These are phyloP conservation scores for Papiliotrema laurentii DNA, from an alignment of 1,284 basidiomycete genomes.

Conservation along the genomic window DNA sequence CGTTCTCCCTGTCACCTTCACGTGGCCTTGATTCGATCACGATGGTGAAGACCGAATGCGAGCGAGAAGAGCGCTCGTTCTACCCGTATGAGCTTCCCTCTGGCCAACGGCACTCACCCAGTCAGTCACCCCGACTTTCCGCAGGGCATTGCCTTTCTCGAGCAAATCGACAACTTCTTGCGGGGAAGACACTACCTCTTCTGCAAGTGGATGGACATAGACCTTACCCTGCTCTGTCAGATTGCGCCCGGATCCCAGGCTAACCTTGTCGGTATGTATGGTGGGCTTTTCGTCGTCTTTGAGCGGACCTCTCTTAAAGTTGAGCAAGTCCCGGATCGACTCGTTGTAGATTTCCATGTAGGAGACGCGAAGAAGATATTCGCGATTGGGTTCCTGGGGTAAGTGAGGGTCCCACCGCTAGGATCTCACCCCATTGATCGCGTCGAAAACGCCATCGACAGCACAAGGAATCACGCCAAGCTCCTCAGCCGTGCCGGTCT, in stretches of 20 bases:
- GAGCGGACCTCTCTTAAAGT: constrained; percentile 35
- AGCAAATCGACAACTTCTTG: constrained; percentile 52
- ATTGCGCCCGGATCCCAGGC: constrained; percentile 5
- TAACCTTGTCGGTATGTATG: constrained; percentile 44
- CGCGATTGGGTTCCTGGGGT: constrained; percentile 37
- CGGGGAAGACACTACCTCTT: constrained; percentile 53
- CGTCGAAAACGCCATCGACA: constrained; percentile 54
- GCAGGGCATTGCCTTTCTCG: constrained; percentile 50
- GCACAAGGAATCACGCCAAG: constrained; percentile 56
- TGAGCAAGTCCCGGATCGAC: constrained; percentile 53
- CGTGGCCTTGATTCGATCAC: constrained; percentile 46
- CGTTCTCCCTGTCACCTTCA: constrained; percentile 33
- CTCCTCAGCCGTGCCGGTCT: constrained; percentile 50
- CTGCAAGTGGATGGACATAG: constrained; percentile 51
- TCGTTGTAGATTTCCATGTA: constrained; percentile 61
- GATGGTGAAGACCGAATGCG: constrained; percentile 55
- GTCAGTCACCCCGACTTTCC: constrained; percentile 55
- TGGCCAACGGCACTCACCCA: constrained; percentile 43
- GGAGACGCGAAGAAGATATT: constrained; percentile 53
- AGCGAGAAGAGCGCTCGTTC: constrained; percentile 54
- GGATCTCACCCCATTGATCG: constrained; percentile 46
- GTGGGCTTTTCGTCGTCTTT: constrained; percentile 39
- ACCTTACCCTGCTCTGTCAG: constrained; percentile 44
- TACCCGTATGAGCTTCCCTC: constrained; percentile 4
- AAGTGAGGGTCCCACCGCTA: not conserved